Conservation (phyloP, 2,329 filamentous ascomycete species). For the Pseudogymnoascus sp. region DNA sequence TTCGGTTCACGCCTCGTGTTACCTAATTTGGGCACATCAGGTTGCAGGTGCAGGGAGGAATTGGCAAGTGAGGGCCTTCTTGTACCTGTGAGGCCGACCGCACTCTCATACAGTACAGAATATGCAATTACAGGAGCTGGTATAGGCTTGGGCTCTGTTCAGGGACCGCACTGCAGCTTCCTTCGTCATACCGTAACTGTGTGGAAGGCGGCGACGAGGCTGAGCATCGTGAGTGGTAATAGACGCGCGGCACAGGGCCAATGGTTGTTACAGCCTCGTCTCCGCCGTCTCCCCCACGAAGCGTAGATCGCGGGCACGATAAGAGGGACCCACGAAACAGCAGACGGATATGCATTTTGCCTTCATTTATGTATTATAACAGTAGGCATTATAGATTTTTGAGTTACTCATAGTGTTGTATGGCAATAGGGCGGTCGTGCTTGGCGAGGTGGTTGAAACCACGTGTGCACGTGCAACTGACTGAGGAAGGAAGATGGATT, state of each 20-base stretch:
- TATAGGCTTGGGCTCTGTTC: background rate
- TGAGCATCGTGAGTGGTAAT: slow-evolving; percentile 1
- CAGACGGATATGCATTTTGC: background rate
- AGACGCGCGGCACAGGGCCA: slow-evolving; percentile 7
- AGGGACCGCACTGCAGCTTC: slow-evolving; percentile 1
- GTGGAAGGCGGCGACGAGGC: slow-evolving; percentile 5
- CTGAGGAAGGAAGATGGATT: background rate
- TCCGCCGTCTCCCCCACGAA: background rate
- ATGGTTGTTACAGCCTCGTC: slow-evolving; percentile 4
- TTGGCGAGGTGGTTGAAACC: background rate
- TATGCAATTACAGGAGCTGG: background rate
- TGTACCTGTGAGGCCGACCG: background rate
- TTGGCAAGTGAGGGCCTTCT: background rate
- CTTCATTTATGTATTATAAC: background rate
- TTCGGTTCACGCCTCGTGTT: background rate
- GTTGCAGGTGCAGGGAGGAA: background rate
- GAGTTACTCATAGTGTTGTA: background rate
- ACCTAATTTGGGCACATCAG: slow-evolving; percentile 3
- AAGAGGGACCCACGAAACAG: background rate
- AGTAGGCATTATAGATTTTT: background rate
- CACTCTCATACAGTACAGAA: background rate
- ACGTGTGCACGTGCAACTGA: slow-evolving; percentile 1
- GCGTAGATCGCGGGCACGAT: background rate
- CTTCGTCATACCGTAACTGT: slow-evolving; percentile 1
- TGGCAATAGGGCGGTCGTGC: background rate